Base-by-base conservation (phyloP, 139 green algal species). In the Marvania coccoides region DNA sequence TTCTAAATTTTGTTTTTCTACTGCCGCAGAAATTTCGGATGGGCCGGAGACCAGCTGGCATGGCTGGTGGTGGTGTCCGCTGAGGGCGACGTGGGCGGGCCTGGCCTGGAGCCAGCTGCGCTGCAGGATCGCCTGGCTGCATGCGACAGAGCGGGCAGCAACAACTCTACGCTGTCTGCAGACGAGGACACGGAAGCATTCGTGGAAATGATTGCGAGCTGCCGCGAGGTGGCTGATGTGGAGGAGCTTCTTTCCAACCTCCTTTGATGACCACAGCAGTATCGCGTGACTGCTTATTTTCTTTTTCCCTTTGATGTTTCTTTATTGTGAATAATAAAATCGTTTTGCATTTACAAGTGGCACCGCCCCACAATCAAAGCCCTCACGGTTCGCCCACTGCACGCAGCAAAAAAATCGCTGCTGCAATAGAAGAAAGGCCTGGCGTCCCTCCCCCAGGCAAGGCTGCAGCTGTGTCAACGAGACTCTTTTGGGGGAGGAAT, bases 51-150 rank as follows among this genome's bases (percentile, higher is more conserved):
- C 46, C 63, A 71, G 47, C 63, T 73, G 58, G 53, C 63, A 3
- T 71, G 63, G 71, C 51, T 77, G 36, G 46, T 77, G 31, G 35
- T 65, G 38, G 40, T 67, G 48, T 37, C 57, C 57, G 63, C 67
- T n/a, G 26, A 15, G 19, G 55, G 55, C 55, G 58, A 51, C 4
- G 48, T 42, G 29, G 45, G 26, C 13, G 55, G n/a, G 9, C 5
- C 12, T 6, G 42, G 38, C 4, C 60, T 74, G 46, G 30, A 58
- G 2, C 33, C 67, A 15, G 35, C 29, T 30, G 37, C 36, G 5
- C 67, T 74, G 34, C 60, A 67, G 37, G 58, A 74, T 19, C 58
- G 47, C 37, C 60, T 75, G n/a, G 66, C 61, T n/a, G 58, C 47
- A 26, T 74, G 68, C 34, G 58, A 29, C n/a, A 1, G 6, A 2